A percentile compares a stretch with the other conserved stretches of the same genome.
Conservation (phyloP, 495 filamentous ascomycete genomes). For the Hypoxylon subgilvum region DNA sequence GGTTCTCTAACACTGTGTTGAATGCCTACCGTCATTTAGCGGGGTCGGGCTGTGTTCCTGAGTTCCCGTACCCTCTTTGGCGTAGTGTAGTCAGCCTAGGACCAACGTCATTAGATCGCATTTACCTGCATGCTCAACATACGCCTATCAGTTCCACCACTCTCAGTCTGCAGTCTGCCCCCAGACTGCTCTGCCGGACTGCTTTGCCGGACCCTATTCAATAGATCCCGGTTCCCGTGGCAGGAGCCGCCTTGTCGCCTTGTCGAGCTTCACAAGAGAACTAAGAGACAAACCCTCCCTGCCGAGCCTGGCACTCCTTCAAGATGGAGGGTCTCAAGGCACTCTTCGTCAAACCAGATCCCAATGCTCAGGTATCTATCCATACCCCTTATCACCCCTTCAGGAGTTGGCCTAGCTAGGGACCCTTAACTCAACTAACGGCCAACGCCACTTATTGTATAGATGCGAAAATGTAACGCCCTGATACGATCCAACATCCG, state of each 20-base stretch:
- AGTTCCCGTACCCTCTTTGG: constrained; percentile 7
- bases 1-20: too few species aligned
- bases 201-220: too few species aligned
- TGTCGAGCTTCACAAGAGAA: constrained; percentile 8
- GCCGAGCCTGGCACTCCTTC: background rate
- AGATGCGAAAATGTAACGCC: constrained; percentile 96
- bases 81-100: constrained; percentile 20
- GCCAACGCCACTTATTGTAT: constrained; percentile 3
- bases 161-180: constrained; percentile 1
- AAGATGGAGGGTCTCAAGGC: constrained; percentile 85
- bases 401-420: too few species aligned
- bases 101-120: constrained; percentile 37
- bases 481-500: constrained; percentile 90
- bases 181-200: constrained; percentile 21
- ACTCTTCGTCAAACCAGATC: constrained; percentile 91
- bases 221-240: constrained; percentile 10
- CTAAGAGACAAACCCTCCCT: too few species aligned
- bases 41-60: constrained; percentile 36
- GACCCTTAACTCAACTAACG: background rate
- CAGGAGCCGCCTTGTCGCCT: constrained; percentile 26
- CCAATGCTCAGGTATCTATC: constrained; percentile 78
- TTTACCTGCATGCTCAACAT: constrained; percentile 33
- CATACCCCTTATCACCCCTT: constrained; percentile 6
- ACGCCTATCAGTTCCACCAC: constrained; percentile 21
- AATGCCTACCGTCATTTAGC: constrained; percentile 15